Base-by-base conservation (phyloP, 2,329 filamentous ascomycete species). In the Aspergillus fructus region DNA sequence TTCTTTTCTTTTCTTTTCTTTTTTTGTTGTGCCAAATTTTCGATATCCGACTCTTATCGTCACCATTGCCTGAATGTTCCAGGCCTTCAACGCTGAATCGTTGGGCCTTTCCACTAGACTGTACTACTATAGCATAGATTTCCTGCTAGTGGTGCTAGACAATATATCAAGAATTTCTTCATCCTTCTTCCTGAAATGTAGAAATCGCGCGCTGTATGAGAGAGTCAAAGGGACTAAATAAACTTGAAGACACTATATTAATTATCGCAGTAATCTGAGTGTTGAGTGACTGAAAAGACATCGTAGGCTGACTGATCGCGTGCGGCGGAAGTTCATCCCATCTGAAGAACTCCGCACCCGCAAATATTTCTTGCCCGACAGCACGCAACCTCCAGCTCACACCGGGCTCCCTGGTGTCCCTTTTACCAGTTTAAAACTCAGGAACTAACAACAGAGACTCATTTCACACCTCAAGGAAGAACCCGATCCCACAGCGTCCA, bases 41-140 rank as follows among this genome's bases (percentile, higher is more conserved):
- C 49, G 56, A 56, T 59, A 59, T 61, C 67, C 57, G 46, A 45
- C 46, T 49, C 43, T 34, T 42, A 27, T n/a, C 11, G 39, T 55
- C 48, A 55, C 24, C 24, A 30, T 30, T 30, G 9, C 19, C 27
- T 59, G 42, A 54, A 57, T 41, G 48, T 37, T 46, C 42, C 23
- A 47, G 39, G 49, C 42, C 42, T 21, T 49, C 51, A 40, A 2
- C 11, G n/a, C 33, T 39, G n/a, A 17, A 33, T 19, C 30, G 21
- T 46, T 45, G 27, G 27, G 33, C 41, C 37, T 42, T 37, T 48
- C 43, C 33, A 41, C 53, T 49, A 53, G 55, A 53, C n/a, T 49
- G 50, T 50, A 52, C 53, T 49, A 48, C 53, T 43, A 49, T 53
- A 17, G 48, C 37, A 53, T 58, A 58, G 40, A 55, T 42, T 23